Conservation (phyloP, 1,139 yeast species). For the Sugiyamaella japonica region DNA sequence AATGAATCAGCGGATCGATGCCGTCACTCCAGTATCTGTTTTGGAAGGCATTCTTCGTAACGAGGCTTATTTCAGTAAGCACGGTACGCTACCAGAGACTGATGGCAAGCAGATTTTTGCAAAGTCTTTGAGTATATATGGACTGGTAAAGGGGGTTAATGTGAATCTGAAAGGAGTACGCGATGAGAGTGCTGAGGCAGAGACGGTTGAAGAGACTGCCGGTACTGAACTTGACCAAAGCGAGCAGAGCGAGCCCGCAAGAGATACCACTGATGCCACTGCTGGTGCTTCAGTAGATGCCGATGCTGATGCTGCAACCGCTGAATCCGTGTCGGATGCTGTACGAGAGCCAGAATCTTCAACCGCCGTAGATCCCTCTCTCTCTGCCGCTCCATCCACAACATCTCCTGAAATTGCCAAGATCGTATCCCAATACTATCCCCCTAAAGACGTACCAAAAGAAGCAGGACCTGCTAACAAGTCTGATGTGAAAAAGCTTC, state of each 20-base stretch:
- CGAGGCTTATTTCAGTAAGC: slow-evolving; percentile 41
- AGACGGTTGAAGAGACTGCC: slow-evolving; percentile 3
- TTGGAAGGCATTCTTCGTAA: slow-evolving; percentile 43
- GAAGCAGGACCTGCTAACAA: slow-evolving; percentile 26
- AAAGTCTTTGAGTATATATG: slow-evolving; percentile 32
- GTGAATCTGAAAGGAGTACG: slow-evolving; percentile 6
- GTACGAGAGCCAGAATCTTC: slow-evolving; percentile 17
- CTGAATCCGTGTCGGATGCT: slow-evolving; percentile 9
- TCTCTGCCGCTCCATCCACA: slow-evolving; percentile 13
- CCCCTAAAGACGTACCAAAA: slow-evolving; percentile 22
- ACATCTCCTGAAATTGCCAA: slow-evolving; percentile 22
- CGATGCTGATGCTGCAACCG: slow-evolving; percentile 7
- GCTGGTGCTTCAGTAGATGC: too few species aligned
- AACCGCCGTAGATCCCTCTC: slow-evolving; percentile 7
- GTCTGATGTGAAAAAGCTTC: slow-evolving; percentile 53
- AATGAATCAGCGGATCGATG: slow-evolving; percentile 38
- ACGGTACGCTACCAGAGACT: slow-evolving; percentile 30
- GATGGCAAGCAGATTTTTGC: slow-evolving; percentile 28
- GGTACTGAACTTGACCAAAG: not conserved
- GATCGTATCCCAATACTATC: slow-evolving; percentile 27
- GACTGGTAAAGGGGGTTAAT: slow-evolving; percentile 32
- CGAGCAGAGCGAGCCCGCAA: slow-evolving; percentile 21
- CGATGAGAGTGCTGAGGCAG: not conserved
- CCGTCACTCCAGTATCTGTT: slow-evolving; percentile 41
- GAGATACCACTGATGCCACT: slow-evolving; percentile 1